Percentiles rank a stretch among this genome's conserved stretches.
Conservation (phyloP, 495 filamentous ascomycete species). For the Lineolata rhizophorae region DNA sequence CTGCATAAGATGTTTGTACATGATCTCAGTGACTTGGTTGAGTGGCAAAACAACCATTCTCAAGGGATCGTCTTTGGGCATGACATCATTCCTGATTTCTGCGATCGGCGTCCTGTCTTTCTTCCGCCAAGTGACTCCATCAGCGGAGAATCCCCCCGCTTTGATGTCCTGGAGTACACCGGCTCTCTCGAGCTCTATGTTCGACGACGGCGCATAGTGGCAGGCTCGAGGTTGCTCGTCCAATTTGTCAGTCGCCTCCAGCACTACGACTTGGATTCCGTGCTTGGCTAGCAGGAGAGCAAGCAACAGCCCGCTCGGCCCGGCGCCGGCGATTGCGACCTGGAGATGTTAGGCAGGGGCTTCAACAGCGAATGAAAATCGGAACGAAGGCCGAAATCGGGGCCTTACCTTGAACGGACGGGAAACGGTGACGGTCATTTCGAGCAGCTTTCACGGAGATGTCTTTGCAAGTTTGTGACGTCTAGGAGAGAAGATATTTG, state of each 20-base stretch:
- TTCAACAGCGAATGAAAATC: no score
- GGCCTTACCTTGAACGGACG: no score
- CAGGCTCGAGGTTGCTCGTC: conserved; percentile 33
- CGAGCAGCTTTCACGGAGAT: no score
- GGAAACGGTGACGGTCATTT: no score
- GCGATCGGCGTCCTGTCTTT: conserved; percentile 21
- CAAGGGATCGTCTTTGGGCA: conserved; percentile 19
- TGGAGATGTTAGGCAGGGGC: no score
- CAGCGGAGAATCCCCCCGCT: conserved; percentile 24
- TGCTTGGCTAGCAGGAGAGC: conserved; percentile 29
- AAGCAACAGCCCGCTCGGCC: conserved; percentile 23
- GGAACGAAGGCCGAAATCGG: no score
- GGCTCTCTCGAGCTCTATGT: conserved; percentile 30
- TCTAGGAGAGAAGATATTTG: no score
- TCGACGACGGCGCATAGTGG: conserved; percentile 28
- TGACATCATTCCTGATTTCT: conserved; percentile 11
- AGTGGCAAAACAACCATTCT: conserved; percentile 27
- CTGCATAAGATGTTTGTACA: conserved; percentile 24
- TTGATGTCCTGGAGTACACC: conserved; percentile 32
- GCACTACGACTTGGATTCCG: conserved; percentile 27
- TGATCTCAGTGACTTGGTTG: conserved; percentile 22
- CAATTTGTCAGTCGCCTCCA: conserved; percentile 26
- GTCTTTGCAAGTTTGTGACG: no score
- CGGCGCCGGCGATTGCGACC: conserved; percentile 5
- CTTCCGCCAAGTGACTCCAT: conserved; percentile 29